These are phyloP conservation scores for Knoxia roxburghii DNA, from an alignment of 257 asterid species.

Conservation along the genomic window DNA sequence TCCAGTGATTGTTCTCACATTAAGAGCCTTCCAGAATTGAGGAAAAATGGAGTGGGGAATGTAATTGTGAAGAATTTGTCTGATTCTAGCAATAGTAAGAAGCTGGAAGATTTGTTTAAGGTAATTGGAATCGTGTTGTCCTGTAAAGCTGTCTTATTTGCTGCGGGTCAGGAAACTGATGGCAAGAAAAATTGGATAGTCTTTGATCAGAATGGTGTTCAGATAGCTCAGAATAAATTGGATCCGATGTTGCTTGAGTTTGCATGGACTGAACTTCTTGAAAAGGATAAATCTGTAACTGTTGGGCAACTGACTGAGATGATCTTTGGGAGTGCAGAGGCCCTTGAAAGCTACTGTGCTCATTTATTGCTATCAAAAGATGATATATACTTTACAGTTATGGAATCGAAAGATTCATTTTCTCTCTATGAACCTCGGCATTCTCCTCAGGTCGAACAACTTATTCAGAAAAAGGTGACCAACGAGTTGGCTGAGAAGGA, in stretches of 20 bases:
- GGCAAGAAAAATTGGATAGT: constrained; percentile 99
- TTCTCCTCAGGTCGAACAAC: constrained; percentile 82
- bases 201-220: constrained; percentile 85
- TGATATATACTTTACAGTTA: constrained; percentile 59
- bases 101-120: too few relatives aligned
- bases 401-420: constrained; percentile 58
- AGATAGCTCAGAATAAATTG: constrained; percentile 73
- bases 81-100: too few relatives aligned
- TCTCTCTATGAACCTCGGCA: constrained; percentile 88
- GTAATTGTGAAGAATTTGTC: too few relatives aligned
- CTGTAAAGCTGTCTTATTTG: too few relatives aligned
- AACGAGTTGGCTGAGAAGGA: constrained; percentile 75
- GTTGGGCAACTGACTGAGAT: constrained; percentile 92
- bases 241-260: constrained; percentile 85
- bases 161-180: constrained; percentile 84
- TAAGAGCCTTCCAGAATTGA: too few relatives aligned
- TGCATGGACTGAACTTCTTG: constrained; percentile 97
- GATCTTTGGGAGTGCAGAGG: constrained; percentile 91
- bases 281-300: constrained; percentile 62
- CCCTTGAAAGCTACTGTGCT: constrained; percentile 91
- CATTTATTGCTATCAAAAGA: constrained; percentile 77
- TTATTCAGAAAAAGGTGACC: constrained; percentile 55
- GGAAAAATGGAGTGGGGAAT: too few relatives aligned
- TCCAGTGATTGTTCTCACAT: too few relatives aligned
- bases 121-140: too few relatives aligned